These are phyloP conservation scores for Emergomyces orientalis DNA, from an alignment of 2,329 filamentous ascomycete genomes.

Conservation along the genomic window DNA sequence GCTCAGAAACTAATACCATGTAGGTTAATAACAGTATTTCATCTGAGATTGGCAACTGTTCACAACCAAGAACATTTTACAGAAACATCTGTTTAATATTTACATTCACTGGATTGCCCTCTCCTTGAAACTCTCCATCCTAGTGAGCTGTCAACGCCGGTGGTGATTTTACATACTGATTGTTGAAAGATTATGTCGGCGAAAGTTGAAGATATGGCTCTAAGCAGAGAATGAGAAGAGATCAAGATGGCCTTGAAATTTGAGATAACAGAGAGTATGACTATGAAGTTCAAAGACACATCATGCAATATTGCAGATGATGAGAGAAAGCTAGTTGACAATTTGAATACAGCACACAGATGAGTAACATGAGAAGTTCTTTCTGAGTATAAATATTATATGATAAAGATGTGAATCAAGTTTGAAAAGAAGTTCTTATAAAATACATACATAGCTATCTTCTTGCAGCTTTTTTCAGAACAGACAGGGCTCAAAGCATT, in stretches of 20 bases:
- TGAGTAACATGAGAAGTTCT: background rate
- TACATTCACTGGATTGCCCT: background rate
- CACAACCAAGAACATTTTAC: too few species aligned
- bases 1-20: constrained; percentile 1
- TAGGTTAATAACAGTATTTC: background rate
- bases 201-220: background rate
- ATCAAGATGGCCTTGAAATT: constrained; percentile 3
- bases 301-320: constrained; percentile 4
- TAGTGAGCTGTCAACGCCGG: background rate
- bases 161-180: background rate
- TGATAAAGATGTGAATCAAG: background rate
- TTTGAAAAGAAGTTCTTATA: constrained; percentile 2
- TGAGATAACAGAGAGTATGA: constrained; percentile 2
- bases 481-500: background rate
- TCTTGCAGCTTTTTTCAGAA: background rate
- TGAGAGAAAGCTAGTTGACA: background rate
- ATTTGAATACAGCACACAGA: background rate
- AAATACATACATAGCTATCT: background rate
- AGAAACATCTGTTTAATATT: background rate
- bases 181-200: background rate
- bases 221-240: background rate
- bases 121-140: background rate
- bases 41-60: background rate
- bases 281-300: background rate
- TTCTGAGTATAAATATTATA: constrained; percentile 3